phyloP scores from a whole-genome alignment of 2,329 filamentous ascomycete species.

The Nigrograna mackinnonii region DNA sequence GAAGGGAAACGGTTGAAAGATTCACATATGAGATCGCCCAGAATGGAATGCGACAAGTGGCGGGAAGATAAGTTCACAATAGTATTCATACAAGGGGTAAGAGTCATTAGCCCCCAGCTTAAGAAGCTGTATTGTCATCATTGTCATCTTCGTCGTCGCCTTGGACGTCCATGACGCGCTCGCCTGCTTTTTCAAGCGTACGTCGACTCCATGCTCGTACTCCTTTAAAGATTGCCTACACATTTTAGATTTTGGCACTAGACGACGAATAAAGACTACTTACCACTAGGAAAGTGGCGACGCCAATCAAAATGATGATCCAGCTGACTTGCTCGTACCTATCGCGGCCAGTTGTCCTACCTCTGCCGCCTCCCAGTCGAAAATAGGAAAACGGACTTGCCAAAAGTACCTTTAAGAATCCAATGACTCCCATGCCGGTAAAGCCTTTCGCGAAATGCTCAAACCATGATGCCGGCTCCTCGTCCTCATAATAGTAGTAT shows the following conservation, averaged over 20 bases:
- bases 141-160: constrained; percentile 63
- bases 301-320: constrained; percentile 77
- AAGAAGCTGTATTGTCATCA: constrained; percentile 37
- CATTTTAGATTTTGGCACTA: constrained; percentile 12
- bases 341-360: constrained; percentile 71
- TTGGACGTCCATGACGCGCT: constrained; percentile 82
- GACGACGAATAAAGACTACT: constrained; percentile 39
- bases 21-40: too few relatives aligned
- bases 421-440: constrained; percentile 84
- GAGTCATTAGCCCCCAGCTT: too few relatives aligned
- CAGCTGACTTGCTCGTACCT: constrained; percentile 79
- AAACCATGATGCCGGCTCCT: constrained; percentile 63
- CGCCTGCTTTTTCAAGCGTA: constrained; percentile 76
- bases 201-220: constrained; percentile 74
- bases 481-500: constrained; percentile 32
- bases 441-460: constrained; percentile 89
- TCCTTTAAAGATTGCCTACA: constrained; percentile 76
- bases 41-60: too few relatives aligned
- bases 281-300: constrained; percentile 77
- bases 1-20: too few relatives aligned
- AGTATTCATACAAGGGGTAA: not conserved
- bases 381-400: constrained; percentile 77
- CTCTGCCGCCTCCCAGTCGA: constrained; percentile 63
- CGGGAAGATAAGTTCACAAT: too few relatives aligned
- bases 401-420: constrained; percentile 79